Percentiles rank a stretch among this genome's conserved stretches.
Conservation (phyloP, 1,139 yeast species). For the Spencermartinsiella ligniputridi region DNA sequence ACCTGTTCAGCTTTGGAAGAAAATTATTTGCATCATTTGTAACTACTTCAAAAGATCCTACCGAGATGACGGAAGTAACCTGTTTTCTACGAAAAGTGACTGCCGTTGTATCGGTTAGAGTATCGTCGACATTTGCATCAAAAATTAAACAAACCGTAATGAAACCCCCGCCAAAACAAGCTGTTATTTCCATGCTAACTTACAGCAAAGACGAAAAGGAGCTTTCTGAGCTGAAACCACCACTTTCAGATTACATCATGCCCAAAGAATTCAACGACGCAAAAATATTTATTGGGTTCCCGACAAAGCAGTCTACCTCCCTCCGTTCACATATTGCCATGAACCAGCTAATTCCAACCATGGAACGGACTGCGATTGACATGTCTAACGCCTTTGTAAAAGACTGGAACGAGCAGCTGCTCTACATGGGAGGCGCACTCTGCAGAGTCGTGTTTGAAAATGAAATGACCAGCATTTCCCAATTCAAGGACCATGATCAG, state of each 20-base stretch:
- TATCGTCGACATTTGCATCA: slow-evolving; percentile 30
- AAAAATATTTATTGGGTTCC: slow-evolving; percentile 40
- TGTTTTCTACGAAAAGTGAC: slow-evolving; percentile 33
- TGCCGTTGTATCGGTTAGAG: slow-evolving; percentile 30
- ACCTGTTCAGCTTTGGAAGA: slow-evolving; percentile 31
- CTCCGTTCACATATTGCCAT: slow-evolving; percentile 37
- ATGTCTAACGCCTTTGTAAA: slow-evolving; percentile 39
- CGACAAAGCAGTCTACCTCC: slow-evolving; percentile 41
- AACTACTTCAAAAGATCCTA: slow-evolving; percentile 30
- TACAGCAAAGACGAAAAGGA: slow-evolving; percentile 29
- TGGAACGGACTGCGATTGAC: slow-evolving; percentile 42
- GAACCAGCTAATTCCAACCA: slow-evolving; percentile 40
- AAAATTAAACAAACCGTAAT: slow-evolving; percentile 38
- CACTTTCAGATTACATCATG: slow-evolving; percentile 35
- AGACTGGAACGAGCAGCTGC: slow-evolving; percentile 40
- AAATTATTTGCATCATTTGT: slow-evolving; percentile 32
- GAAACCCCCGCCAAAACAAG: slow-evolving; percentile 39
- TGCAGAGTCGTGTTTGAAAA: slow-evolving; percentile 36
- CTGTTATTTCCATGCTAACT: slow-evolving; percentile 34
- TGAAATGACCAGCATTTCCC: slow-evolving; percentile 27
- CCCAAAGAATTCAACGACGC: slow-evolving; percentile 36
- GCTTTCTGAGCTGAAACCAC: slow-evolving; percentile 31
- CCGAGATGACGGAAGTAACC: slow-evolving; percentile 30
- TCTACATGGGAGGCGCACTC: slow-evolving; percentile 37
- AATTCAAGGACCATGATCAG: slow-evolving; percentile 6